Evolutionary conservation across 139 green algal genomes (phyloP).

Genomic region (Chlorella sp.): DNA sequence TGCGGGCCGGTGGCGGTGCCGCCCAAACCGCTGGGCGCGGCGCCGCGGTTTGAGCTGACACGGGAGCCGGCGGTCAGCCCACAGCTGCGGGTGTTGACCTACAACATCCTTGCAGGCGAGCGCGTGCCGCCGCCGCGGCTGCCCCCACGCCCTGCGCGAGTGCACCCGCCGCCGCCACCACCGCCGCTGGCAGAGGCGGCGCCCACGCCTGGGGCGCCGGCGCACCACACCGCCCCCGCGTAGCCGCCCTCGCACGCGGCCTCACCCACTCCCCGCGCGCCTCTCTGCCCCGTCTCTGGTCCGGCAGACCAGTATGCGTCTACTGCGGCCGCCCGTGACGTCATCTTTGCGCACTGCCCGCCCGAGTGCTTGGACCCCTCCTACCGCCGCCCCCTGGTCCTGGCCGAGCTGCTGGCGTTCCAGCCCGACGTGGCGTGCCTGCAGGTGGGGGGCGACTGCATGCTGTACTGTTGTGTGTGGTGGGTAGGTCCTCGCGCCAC

Average conservation of each 20-base stretch:
- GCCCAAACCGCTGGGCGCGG: conserved; percentile 28
- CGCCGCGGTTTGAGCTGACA: conserved; percentile 16
- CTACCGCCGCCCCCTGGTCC: conserved; percentile 81
- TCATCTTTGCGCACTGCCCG: conserved; percentile 77
- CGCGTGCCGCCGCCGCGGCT: too few species aligned
- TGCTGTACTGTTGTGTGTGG: too few species aligned
- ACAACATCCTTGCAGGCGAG: conserved; percentile 98
- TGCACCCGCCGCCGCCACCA: too few species aligned
- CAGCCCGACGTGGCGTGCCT: conserved; percentile 68
- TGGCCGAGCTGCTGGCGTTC: conserved; percentile 79
- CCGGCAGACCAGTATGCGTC: conserved; percentile 89
- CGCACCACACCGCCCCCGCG: too few species aligned
- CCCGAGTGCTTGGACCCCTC: conserved; percentile 63
- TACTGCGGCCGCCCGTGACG: conserved; percentile 63
- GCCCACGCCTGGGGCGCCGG: too few species aligned
- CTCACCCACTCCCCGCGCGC: too few species aligned
- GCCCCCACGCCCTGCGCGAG: too few species aligned
- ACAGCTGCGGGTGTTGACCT: conserved; percentile 76
- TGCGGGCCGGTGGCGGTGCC: conserved; percentile 47
- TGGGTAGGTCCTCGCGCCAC: too few species aligned
- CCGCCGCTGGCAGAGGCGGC: too few species aligned
- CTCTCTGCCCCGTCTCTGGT: too few species aligned
- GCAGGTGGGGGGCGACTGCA: background rate
- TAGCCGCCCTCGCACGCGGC: too few species aligned
- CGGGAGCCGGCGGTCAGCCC: conserved; percentile 18